Evolutionary conservation across 2,329 filamentous ascomycete genomes (phyloP).

Genomic region (Ceratocystis cubensis): DNA sequence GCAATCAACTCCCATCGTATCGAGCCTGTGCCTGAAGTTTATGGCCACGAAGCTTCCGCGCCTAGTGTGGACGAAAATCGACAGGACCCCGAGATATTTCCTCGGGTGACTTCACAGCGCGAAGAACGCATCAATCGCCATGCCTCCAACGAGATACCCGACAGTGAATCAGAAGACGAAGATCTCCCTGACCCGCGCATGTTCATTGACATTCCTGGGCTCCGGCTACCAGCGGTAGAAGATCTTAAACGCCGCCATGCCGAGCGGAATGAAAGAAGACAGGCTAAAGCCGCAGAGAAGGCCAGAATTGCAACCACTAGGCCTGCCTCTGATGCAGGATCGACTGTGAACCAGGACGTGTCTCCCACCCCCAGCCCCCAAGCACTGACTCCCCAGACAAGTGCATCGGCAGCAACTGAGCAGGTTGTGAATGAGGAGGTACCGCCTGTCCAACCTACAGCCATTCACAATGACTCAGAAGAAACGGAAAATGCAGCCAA

Average conservation of each 20-base stretch:
- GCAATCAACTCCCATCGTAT: too few species aligned
- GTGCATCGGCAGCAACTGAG: neutral
- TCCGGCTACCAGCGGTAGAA: slow-evolving; percentile 1
- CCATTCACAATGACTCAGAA: neutral
- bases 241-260: neutral
- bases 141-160: neutral
- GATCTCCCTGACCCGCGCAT: slow-evolving; percentile 11
- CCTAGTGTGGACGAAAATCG: neutral
- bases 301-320: neutral
- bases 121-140: neutral
- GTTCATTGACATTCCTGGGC: slow-evolving; percentile 9
- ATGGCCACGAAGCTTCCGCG: too few species aligned
- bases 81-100: neutral
- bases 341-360: neutral
- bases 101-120: neutral
- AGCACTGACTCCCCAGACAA: neutral
- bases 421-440: neutral
- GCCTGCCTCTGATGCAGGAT: neutral
- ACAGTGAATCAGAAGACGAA: neutral
- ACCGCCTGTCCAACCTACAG: neutral
- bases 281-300: neutral
- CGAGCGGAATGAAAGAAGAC: neutral
- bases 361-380: neutral
- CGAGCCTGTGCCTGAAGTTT: too few species aligned
- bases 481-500: neutral